Evolutionary conservation across 2,329 filamentous ascomycete genomes (phyloP), one percentile per base, ranked within the genome.

Genomic region (Akanthomyces lecanii): DNA sequence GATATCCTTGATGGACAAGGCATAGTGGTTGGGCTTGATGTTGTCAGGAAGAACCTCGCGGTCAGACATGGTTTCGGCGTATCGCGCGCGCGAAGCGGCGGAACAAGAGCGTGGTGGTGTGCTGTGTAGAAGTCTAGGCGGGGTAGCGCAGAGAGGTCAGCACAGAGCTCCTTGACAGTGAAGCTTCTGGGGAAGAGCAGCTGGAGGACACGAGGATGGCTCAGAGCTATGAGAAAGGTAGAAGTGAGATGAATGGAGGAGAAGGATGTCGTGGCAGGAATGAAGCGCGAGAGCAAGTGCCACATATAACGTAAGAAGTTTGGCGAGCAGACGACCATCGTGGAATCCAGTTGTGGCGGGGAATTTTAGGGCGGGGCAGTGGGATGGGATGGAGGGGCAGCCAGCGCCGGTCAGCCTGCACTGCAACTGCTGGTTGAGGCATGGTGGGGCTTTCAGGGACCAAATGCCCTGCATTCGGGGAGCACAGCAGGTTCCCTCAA

Each of bases 1-100:
- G 67, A 99, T 80, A 69, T 95, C 89, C 72, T 82, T 86, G 69
- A 99, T 84, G 62, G 89, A 91, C 67, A 99, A 82, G 71, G 85
- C 81, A 78, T 99, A 99, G 79, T 98, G 92, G 66, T 82, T 80
- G 2, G 95, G 92, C 79, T 92, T 94, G 73, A 94, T 86, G 68
- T 76, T 77, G 70, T 81, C 79, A 54, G 86, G 85, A 65, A 89
- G 82, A 67, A 86, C 80, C 65, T 89, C 85, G 73, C 86, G 81
- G 74, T 88, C 85, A 58, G 79, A 75, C 80, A 86, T 86, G 57
- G 71, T 73, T 64, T 65, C 55, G 50, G 47, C 58, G 58, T 61
- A 61, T 61, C 50, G 50, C 58, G 58, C 58, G 28, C 58, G 58
- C 42, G 58, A 61, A 8, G 58, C 58, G 50, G 58, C 58, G 40